phyloP scores from a whole-genome alignment of 371 early-diverging fungal species.

The Choanephora cucurbitarum region DNA sequence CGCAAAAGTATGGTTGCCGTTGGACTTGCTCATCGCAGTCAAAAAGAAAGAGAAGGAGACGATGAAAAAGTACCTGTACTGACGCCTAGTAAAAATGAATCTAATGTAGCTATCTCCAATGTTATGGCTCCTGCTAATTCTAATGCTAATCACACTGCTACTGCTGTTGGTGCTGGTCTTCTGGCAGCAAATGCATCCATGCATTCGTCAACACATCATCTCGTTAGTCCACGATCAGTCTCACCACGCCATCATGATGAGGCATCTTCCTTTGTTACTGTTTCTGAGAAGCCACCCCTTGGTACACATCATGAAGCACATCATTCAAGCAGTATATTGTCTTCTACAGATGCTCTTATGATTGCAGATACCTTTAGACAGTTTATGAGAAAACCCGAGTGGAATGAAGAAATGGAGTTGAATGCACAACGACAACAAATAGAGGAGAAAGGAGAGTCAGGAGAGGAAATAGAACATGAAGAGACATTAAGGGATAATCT shows the following conservation, averaged over 20 bases:
- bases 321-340: conserved; percentile 46
- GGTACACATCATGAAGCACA: conserved; percentile 26
- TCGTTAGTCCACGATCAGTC: conserved; percentile 15
- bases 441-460: conserved; percentile 5
- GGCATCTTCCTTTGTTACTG: conserved; percentile 1
- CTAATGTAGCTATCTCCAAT: conserved; percentile 2
- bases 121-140: neutral
- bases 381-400: conserved; percentile 56
- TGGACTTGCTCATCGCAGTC: conserved; percentile 3
- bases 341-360: conserved; percentile 53
- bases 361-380: conserved; percentile 56
- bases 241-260: conserved; percentile 20
- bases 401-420: conserved; percentile 44
- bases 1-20: conserved; percentile 9
- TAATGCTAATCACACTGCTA: neutral
- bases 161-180: neutral
- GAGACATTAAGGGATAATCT: neutral
- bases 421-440: conserved; percentile 21
- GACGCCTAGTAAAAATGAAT: conserved; percentile 13
- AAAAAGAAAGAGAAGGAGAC: conserved; percentile 2
- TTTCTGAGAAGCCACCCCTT: conserved; percentile 13
- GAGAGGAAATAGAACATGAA: neutral
- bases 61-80: conserved; percentile 15
- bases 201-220: conserved; percentile 27
- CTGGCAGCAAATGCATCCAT: conserved; percentile 15